Conservation (phyloP, 805 yeast genomes). For the Ogataea pignaliae region DNA sequence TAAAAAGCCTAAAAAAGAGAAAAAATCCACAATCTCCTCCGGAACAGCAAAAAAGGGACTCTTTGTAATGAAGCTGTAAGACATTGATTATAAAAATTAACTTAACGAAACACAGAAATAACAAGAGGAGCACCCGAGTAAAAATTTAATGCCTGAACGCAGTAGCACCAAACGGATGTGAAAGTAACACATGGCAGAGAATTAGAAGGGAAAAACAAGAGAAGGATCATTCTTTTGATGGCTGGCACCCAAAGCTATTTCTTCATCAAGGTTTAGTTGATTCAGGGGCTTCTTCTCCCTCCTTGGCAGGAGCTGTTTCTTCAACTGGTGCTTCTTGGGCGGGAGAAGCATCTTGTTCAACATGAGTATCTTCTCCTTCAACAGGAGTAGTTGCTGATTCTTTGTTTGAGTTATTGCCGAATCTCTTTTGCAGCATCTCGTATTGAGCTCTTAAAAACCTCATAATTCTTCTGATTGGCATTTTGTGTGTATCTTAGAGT, state of each 20-base stretch:
- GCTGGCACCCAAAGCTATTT: neutral
- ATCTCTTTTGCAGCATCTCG: conserved; percentile 28
- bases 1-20: no score
- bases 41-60: no score
- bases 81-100: no score
- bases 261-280: neutral
- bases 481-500: conserved; percentile 7
- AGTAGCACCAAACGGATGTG: no score
- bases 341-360: conserved; percentile 11
- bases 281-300: conserved; percentile 11
- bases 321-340: conserved; percentile 18
- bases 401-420: conserved; percentile 15
- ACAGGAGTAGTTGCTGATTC: conserved; percentile 12
- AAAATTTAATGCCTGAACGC: no score
- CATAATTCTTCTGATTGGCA: conserved; percentile 33
- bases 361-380: conserved; percentile 9
- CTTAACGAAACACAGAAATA: no score
- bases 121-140: no score
- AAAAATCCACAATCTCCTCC: no score
- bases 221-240: neutral
- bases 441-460: conserved; percentile 29
- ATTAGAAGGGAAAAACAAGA: neutral
- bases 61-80: no score
- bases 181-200: no score
- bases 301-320: conserved; percentile 7